phyloP scores from a whole-genome alignment of 805 yeast genomes.

The Saccharomycodes ludwigii region DNA sequence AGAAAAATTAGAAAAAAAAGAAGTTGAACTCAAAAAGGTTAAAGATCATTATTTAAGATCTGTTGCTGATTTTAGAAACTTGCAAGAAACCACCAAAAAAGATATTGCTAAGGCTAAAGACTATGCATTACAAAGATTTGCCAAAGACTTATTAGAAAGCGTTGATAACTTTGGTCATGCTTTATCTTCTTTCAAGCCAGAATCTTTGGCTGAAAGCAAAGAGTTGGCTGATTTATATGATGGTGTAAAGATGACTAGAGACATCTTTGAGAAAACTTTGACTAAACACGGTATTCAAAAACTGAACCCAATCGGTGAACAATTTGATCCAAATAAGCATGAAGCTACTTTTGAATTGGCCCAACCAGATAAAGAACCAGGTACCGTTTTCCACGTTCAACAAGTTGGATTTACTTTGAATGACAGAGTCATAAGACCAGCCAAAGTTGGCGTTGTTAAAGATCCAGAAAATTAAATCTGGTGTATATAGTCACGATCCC shows the following conservation, averaged over 20 bases:
- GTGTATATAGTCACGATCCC: too few relatives aligned
- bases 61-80: conserved; percentile 83
- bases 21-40: conserved; percentile 65
- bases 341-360: conserved; percentile 88
- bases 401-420: conserved; percentile 80
- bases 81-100: conserved; percentile 81
- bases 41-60: conserved; percentile 76
- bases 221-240: conserved; percentile 69
- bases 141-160: conserved; percentile 79
- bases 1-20: conserved; percentile 45
- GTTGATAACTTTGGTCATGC: conserved; percentile 88
- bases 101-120: conserved; percentile 81
- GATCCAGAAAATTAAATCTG: conserved; percentile 15
- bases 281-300: conserved; percentile 67
- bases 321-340: conserved; percentile 82
- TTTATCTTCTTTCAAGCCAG: conserved; percentile 54
- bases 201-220: conserved; percentile 40
- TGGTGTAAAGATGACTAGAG: conserved; percentile 85
- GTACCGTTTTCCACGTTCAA: conserved; percentile 86
- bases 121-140: conserved; percentile 84
- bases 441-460: conserved; percentile 90
- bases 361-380: conserved; percentile 80
- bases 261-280: conserved; percentile 74
- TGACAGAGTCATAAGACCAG: conserved; percentile 84
- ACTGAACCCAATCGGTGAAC: conserved; percentile 73